Conservation (phyloP, 257 asterid species). For the Solanum dulcamara region DNA sequence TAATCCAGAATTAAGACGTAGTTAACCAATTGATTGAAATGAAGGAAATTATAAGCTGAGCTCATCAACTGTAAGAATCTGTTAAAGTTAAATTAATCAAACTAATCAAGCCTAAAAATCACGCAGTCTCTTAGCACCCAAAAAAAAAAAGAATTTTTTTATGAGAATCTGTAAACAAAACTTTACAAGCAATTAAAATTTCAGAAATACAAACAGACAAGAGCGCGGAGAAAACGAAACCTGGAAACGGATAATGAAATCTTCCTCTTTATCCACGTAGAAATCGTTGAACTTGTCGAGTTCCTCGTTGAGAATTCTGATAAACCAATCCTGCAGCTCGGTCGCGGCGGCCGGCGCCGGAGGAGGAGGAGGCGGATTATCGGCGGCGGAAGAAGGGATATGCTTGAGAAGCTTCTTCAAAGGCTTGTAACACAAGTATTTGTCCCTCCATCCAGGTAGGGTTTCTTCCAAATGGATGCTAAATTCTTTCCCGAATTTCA, state of each 20-base stretch:
- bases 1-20: not conserved
- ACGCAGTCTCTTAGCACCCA: not conserved
- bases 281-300: constrained; percentile 87
- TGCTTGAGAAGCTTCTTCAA: constrained; percentile 73
- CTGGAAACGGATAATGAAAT: constrained; percentile 73
- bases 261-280: constrained; percentile 94
- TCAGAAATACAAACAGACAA: not conserved
- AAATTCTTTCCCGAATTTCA: constrained; percentile 90
- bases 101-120: not conserved
- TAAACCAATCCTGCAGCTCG: constrained; percentile 51
- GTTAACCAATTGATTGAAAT: not conserved
- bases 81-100: not conserved
- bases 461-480: constrained; percentile 60
- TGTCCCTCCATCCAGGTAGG: constrained; percentile 91
- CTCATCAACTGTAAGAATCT: not conserved
- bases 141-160: not conserved
- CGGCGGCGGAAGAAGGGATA: constrained; percentile 10
- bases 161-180: not conserved
- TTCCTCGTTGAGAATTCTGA: constrained; percentile 55
- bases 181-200: not conserved
- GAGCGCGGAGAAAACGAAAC: constrained; percentile 10
- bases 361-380: not conserved
- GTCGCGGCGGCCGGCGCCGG: constrained; percentile 18
- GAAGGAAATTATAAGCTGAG: not conserved
- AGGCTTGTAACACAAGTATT: constrained; percentile 70